phyloP scores from a whole-genome alignment of 2,329 filamentous ascomycete species.

The Madurella fahalii region DNA sequence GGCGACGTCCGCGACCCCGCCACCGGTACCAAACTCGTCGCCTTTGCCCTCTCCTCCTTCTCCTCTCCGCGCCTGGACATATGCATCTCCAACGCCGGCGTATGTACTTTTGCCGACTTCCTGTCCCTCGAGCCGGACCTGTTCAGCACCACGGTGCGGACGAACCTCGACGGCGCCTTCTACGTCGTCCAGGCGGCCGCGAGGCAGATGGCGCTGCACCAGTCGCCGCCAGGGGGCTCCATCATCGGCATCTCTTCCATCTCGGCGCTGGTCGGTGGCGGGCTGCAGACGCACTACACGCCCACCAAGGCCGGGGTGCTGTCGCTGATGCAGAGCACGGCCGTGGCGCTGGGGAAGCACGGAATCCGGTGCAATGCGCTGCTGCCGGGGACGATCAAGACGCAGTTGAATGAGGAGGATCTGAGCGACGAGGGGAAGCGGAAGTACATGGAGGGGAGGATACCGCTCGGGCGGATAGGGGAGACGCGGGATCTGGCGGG shows the following conservation, averaged over 20 bases:
- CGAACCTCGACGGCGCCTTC: conserved; percentile 86
- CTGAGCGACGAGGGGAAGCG: conserved; percentile 68
- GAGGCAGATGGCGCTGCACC: conserved; percentile 66
- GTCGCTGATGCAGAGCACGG: conserved; percentile 78
- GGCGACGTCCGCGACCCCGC: conserved; percentile 75
- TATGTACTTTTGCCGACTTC: conserved; percentile 87
- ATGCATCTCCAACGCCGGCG: conserved; percentile 83
- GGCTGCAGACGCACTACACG: conserved; percentile 78
- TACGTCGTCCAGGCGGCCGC: conserved; percentile 82
- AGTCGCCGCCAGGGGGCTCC: conserved; percentile 65
- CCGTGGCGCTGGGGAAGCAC: conserved; percentile 72
- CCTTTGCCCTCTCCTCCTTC: conserved; percentile 58
- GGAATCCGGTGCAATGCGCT: conserved; percentile 79
- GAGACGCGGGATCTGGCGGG: conserved; percentile 71
- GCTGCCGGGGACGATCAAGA: conserved; percentile 76
- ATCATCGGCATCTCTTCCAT: conserved; percentile 77
- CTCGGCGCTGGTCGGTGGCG: conserved; percentile 72
- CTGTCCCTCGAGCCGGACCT: conserved; percentile 68
- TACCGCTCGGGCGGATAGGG: conserved; percentile 73
- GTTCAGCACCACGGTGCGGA: conserved; percentile 66
- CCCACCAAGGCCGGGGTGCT: conserved; percentile 82
- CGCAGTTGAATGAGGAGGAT: conserved; percentile 81
- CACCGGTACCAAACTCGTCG: conserved; percentile 66
- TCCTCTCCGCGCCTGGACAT: conserved; percentile 59
- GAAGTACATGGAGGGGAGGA: conserved; percentile 74